Percentiles rank a stretch among this genome's conserved stretches.
These are phyloP conservation scores for Ustilago crameri DNA, from an alignment of 1,284 basidiomycete genomes.

Conservation along the genomic window DNA sequence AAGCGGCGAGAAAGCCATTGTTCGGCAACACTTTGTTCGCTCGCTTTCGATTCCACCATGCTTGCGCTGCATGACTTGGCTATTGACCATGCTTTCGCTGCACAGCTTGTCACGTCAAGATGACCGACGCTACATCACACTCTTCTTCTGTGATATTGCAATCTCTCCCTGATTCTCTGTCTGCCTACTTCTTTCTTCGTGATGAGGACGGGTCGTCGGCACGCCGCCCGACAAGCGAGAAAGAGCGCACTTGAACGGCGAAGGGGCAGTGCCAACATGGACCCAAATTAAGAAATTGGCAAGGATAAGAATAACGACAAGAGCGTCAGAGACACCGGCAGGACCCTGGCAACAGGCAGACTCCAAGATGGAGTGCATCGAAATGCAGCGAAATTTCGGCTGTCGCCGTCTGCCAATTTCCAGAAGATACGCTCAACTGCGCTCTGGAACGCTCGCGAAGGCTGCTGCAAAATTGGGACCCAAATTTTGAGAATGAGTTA, in stretches of 20 bases:
- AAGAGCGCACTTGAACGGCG: not conserved
- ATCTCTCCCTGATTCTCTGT: too few species aligned
- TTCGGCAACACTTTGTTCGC: too few species aligned
- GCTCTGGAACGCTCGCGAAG: not conserved
- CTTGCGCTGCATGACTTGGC: too few species aligned
- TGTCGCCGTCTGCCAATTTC: not conserved
- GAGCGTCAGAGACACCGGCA: not conserved
- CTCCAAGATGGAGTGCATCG: slow-evolving; percentile 3
- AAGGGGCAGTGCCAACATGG: not conserved
- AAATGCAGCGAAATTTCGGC: slow-evolving; percentile 12
- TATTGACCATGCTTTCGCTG: not conserved
- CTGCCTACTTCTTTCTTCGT: too few species aligned
- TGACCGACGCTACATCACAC: not conserved
- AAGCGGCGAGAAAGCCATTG: too few species aligned
- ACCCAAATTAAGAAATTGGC: not conserved
- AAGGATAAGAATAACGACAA: too few species aligned
- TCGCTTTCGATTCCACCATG: too few species aligned
- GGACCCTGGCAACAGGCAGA: not conserved
- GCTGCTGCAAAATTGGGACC: not conserved
- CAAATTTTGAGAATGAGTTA: not conserved
- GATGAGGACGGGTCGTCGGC: too few species aligned
- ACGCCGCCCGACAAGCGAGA: too few species aligned
- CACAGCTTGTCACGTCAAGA: not conserved
- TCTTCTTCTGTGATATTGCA: too few species aligned
- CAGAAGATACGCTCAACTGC: not conserved